Percentiles rank a stretch among this genome's conserved stretches.
Conservation (phyloP, 2,329 filamentous ascomycete genomes). For the Chrysosporium keratinophilum region DNA sequence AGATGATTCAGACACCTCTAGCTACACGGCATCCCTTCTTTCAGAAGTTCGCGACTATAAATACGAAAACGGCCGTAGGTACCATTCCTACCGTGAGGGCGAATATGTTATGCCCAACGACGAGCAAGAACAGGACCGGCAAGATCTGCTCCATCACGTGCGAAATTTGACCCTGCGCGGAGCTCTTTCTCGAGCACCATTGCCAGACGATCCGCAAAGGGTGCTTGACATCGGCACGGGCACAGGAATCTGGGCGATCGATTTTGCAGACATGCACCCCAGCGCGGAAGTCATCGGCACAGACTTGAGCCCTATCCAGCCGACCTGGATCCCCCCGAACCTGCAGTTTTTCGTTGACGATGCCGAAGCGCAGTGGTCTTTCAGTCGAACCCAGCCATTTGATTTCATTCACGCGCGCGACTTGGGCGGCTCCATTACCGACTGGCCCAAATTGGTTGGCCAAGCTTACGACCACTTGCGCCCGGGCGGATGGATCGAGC, state of each 20-base stretch:
- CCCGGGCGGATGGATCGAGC: conserved; percentile 40
- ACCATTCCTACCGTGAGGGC: conserved; percentile 6
- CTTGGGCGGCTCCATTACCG: conserved; percentile 42
- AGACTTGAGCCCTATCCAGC: conserved; percentile 22
- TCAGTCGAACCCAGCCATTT: conserved; percentile 40
- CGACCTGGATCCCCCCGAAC: conserved; percentile 46
- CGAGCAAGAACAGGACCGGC: conserved; percentile 14
- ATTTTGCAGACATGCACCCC: conserved; percentile 35
- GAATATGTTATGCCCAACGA: conserved; percentile 11
- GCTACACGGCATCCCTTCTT: no score
- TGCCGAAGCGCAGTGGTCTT: conserved; percentile 50
- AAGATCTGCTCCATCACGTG: conserved; percentile 46
- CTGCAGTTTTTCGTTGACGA: conserved; percentile 53
- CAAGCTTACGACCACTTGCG: conserved; percentile 25
- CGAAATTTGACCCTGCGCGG: conserved; percentile 32
- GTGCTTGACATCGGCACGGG: conserved; percentile 47
- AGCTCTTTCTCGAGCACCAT: conserved; percentile 30
- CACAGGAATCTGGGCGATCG: conserved; percentile 34
- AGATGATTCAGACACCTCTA: no score
- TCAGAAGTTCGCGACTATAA: no score
- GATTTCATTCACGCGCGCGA: conserved; percentile 48
- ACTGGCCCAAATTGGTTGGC: conserved; percentile 35
- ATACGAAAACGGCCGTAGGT: no score
- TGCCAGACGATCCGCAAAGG: conserved; percentile 27
- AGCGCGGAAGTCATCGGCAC: conserved; percentile 29